These are phyloP conservation scores for Musa troglodytarum DNA, from an alignment of 176 grass and related monocot species.

Conservation along the genomic window DNA sequence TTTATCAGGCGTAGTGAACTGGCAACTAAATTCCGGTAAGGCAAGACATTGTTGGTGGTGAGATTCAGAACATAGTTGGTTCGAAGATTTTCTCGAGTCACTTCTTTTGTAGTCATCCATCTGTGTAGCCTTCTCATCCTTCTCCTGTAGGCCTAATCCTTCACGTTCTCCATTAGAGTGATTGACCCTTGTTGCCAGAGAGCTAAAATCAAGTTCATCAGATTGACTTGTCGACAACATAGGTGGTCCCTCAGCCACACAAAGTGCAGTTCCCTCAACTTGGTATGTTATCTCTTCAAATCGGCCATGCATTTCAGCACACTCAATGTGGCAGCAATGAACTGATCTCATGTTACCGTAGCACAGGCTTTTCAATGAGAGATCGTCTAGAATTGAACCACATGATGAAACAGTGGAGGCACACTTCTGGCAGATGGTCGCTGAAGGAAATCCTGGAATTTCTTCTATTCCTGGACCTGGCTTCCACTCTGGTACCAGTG, in stretches of 20 bases:
- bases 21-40: background rate
- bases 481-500: conserved; percentile 11
- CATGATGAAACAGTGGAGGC: conserved; percentile 14
- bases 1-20: background rate
- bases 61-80: background rate
- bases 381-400: background rate
- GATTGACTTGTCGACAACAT: conserved; percentile 1
- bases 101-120: background rate
- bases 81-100: background rate
- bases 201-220: conserved; percentile 7
- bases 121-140: background rate
- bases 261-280: conserved; percentile 14
- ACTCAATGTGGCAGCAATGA: background rate
- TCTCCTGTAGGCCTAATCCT: background rate
- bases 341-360: background rate
- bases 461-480: conserved; percentile 21
- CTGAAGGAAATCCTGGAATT: background rate
- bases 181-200: conserved; percentile 2
- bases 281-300: conserved; percentile 19
- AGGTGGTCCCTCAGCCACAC: background rate
- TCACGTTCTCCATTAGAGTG: conserved; percentile 2
- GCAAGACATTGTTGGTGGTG: background rate
- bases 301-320: conserved; percentile 15
- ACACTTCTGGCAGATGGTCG: background rate
- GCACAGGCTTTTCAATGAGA: background rate